These are phyloP conservation scores for Senecio squalidus DNA, from an alignment of 140 eudicot genomes.

Conservation along the genomic window DNA sequence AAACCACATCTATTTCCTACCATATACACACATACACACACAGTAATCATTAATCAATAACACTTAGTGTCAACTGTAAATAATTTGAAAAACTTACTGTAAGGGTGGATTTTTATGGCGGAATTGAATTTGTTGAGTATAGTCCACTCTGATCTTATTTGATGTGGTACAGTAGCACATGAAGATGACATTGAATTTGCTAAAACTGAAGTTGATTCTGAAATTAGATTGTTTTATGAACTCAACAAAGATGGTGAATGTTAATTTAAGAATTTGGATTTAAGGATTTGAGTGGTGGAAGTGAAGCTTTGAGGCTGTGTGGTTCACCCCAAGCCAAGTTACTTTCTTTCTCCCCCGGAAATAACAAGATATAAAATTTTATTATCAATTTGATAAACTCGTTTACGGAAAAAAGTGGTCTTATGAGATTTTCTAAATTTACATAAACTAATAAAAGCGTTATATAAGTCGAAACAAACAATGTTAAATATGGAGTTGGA, in stretches of 20 bases:
- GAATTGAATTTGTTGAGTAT: constrained; percentile 17
- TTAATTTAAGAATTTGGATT: constrained; percentile 2
- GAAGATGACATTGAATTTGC: constrained; percentile 48
- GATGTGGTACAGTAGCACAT: constrained; percentile 37
- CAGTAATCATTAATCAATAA: background rate
- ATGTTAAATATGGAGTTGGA: too few species aligned
- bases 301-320: constrained; percentile 29
- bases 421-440: too few species aligned
- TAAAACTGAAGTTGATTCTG: too few species aligned
- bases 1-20: constrained; percentile 63
- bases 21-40: background rate
- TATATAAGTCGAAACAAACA: too few species aligned
- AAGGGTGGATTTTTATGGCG: constrained; percentile 20
- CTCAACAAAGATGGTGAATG: background rate
- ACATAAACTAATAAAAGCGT: too few species aligned
- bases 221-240: background rate
- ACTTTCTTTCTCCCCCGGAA: constrained; percentile 21
- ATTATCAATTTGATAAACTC: too few species aligned
- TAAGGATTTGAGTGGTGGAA: constrained; percentile 36
- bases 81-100: constrained; percentile 36
- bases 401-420: background rate
- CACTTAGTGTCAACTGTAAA: background rate
- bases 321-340: constrained; percentile 42
- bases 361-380: too few species aligned
- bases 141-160: constrained; percentile 27